Base-by-base conservation (phyloP, 768 basidiomycete species). In the Pholiota molesta region DNA sequence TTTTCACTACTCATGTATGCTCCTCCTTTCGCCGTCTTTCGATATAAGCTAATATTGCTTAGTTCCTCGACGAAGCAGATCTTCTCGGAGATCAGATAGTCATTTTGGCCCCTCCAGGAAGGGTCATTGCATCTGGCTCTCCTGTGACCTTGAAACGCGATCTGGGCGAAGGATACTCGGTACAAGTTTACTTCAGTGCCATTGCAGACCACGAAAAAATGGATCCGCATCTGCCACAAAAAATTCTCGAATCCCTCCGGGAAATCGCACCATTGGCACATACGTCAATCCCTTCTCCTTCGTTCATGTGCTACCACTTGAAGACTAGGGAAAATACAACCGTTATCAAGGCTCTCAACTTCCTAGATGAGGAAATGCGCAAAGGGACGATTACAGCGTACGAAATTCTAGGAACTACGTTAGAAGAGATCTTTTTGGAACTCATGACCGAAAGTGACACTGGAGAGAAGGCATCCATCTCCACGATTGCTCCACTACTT, bases 31-130 rank as follows among this genome's bases (percentile, higher is more conserved):
- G 55, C 42, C 53, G 5, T 26, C 19, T n/a, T n/a, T 23, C 35
- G 16, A 29, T 26, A 26, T 11, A 21, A 23, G 14, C 33, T 21
- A 28, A 29, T 21, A 17, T 47, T 2, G 16, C 56, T 31, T 65
- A 88, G 86, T 90, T 91, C 74, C 78, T 92, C 0, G 91, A 92
- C 61, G 90, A 92, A 74, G 91, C 91, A 0, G 91, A 93, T 68
- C 78, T 93, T 8, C 77, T 94, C 14, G 91, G 86, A 0, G 91
- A 94, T 66, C 79, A 85, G 14, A 90, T 94, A 56, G 90, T 87
- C 0, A 86, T 93, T 55, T 77, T 94, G 7, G 87, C 87, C 14
- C 84, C 89, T 0, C 91, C 92, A 1, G 92, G 91, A 19, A 90
- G 85, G 64, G 75, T 92, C 2, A 82, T 93, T 3, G 91, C 90